A percentile compares a stretch with the other conserved stretches of the same genome.
Evolutionary conservation across 2,329 filamentous ascomycete genomes (phyloP).

Genomic region (Hypoxylon sp.): DNA sequence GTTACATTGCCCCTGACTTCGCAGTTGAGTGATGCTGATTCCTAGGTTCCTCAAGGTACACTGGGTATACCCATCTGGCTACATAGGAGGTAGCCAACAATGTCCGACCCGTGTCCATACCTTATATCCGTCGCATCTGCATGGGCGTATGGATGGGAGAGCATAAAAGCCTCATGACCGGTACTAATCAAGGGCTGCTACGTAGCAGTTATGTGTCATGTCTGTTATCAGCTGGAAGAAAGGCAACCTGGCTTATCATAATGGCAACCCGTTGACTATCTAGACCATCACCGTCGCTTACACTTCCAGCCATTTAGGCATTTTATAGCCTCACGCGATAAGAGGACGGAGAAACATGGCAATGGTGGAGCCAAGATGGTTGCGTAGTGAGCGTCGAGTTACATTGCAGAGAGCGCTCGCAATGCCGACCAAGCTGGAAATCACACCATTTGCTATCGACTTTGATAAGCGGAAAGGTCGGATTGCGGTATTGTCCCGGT

Average conservation of each 20-base stretch:
- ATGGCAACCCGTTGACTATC: slow-evolving; percentile 10
- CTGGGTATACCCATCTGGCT: no score
- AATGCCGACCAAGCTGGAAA: slow-evolving; percentile 9
- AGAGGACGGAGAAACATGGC: slow-evolving; percentile 11
- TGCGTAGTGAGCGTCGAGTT: slow-evolving; percentile 17
- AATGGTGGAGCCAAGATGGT: slow-evolving; percentile 9
- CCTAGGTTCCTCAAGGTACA: no score
- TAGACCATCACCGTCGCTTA: slow-evolving; percentile 9
- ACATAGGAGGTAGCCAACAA: neutral
- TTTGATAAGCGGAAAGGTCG: slow-evolving; percentile 24
- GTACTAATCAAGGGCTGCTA: neutral
- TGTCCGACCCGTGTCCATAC: neutral
- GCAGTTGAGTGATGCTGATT: no score
- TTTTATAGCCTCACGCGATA: slow-evolving; percentile 31
- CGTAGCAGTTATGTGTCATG: neutral
- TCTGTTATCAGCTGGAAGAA: neutral
- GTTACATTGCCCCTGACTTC: no score
- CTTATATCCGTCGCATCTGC: neutral
- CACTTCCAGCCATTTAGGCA: slow-evolving; percentile 17
- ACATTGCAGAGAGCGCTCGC: slow-evolving; percentile 25
- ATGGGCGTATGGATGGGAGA: neutral
- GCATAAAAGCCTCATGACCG: neutral
- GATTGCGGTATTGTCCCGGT: neutral
- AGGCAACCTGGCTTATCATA: neutral
- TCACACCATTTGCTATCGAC: slow-evolving; percentile 22